phyloP scores from a whole-genome alignment of 2,329 filamentous ascomycete species.

The Cercospora nicotianae region DNA sequence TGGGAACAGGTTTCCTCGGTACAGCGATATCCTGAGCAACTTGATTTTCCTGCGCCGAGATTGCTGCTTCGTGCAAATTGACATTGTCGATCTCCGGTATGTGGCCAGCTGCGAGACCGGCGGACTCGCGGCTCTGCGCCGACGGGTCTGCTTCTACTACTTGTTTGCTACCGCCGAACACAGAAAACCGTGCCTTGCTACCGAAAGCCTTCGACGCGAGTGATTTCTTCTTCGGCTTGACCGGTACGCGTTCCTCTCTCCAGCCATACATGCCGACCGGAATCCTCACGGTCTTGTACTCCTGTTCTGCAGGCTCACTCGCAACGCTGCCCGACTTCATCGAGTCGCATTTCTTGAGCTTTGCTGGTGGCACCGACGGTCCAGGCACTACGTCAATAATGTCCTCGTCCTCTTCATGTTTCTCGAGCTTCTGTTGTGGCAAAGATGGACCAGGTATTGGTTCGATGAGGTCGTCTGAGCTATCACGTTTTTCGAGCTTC shows the following conservation, averaged over 20 bases:
- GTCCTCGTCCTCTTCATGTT: background rate
- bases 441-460: background rate
- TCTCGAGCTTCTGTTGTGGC: background rate
- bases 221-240: slow-evolving; percentile 9
- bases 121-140: background rate
- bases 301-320: background rate
- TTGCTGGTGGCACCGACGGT: background rate
- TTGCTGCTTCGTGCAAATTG: background rate
- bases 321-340: background rate
- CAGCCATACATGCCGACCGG: slow-evolving; percentile 18
- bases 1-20: background rate
- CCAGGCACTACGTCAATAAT: background rate
- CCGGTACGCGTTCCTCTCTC: background rate
- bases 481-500: background rate
- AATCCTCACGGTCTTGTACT: slow-evolving; percentile 11
- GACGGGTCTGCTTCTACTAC: background rate
- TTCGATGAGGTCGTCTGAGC: background rate
- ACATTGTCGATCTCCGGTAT: background rate
- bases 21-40: background rate
- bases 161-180: slow-evolving; percentile 9
- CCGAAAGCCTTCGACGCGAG: background rate
- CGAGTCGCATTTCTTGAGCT: background rate
- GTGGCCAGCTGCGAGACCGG: background rate
- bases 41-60: background rate
- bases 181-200: background rate